These are phyloP conservation scores for Saturnispora sanitii DNA, from an alignment of 805 yeast genomes.

Conservation along the genomic window DNA sequence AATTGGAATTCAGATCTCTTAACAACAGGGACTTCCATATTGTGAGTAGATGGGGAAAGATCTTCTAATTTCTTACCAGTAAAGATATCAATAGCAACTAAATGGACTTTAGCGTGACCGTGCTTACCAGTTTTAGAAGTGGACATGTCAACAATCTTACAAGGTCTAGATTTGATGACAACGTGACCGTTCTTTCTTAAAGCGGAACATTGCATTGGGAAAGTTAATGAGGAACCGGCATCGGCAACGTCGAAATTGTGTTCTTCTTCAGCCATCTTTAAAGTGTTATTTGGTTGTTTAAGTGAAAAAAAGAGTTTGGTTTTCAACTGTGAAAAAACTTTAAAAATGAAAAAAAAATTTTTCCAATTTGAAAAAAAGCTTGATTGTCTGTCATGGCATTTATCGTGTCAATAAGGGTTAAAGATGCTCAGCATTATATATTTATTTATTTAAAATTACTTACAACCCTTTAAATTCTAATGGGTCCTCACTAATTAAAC, in stretches of 20 bases:
- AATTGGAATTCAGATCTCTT: conserved; percentile 92
- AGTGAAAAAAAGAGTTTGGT: neutral
- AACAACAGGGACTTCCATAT: conserved; percentile 99
- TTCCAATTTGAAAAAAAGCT: too few species aligned
- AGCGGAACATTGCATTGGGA: conserved; percentile 99
- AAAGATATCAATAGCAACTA: conserved; percentile 98
- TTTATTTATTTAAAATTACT: neutral
- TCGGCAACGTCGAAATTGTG: conserved; percentile 96
- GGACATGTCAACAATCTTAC: conserved; percentile 99
- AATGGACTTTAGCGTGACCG: conserved; percentile 99
- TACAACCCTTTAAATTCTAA: conserved; percentile 24
- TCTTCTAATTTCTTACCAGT: conserved; percentile 99
- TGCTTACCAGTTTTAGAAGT: conserved; percentile 99
- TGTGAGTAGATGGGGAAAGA: conserved; percentile 99
- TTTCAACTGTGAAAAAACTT: neutral
- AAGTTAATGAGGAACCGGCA: conserved; percentile 97
- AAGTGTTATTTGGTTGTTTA: neutral
- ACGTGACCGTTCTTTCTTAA: conserved; percentile 99
- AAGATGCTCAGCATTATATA: neutral
- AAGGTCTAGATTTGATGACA: conserved; percentile 97
- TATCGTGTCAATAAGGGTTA: neutral
- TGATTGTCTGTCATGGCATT: too few species aligned
- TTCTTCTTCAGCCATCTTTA: conserved; percentile 29
- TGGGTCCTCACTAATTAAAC: conserved; percentile 42
- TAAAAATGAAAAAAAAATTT: conserved; percentile 4